These are phyloP conservation scores for Teratosphaeria nubilosa DNA, from an alignment of 2,329 filamentous ascomycete genomes.

Conservation along the genomic window DNA sequence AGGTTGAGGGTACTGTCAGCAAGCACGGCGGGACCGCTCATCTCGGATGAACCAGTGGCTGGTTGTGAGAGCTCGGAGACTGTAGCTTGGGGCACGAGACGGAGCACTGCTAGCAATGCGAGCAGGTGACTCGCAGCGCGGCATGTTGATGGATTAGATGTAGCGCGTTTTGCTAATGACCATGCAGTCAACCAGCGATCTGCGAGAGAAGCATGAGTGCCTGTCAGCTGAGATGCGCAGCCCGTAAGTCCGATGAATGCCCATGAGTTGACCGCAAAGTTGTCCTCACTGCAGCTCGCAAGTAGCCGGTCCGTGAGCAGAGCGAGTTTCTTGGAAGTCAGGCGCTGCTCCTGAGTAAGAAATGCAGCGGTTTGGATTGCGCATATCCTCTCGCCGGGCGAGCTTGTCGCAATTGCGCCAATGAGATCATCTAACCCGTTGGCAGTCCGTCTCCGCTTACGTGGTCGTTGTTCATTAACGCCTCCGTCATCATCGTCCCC, in stretches of 20 bases:
- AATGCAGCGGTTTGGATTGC: slow-evolving; percentile 48
- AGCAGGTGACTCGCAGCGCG: slow-evolving; percentile 69
- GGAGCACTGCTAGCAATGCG: slow-evolving; percentile 53
- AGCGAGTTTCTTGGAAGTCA: slow-evolving; percentile 14
- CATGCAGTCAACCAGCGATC: slow-evolving; percentile 61
- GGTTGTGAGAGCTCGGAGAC: slow-evolving; percentile 60
- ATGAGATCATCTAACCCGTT: slow-evolving; percentile 31
- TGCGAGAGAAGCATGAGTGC: slow-evolving; percentile 34
- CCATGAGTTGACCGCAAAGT: slow-evolving; percentile 60
- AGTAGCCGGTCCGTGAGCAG: slow-evolving; percentile 8
- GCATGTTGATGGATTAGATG: slow-evolving; percentile 61
- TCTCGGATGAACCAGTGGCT: slow-evolving; percentile 65
- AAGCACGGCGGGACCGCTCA: slow-evolving; percentile 67
- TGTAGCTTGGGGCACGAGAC: slow-evolving; percentile 57
- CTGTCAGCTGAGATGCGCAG: slow-evolving; percentile 36
- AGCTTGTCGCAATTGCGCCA: slow-evolving; percentile 25
- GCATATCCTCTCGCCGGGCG: slow-evolving; percentile 32
- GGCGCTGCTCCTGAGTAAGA: slow-evolving; percentile 27
- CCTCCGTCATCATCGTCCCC: slow-evolving; percentile 7
- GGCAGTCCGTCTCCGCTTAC: slow-evolving; percentile 30
- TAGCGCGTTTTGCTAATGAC: slow-evolving; percentile 60
- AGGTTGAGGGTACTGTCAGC: slow-evolving; percentile 70
- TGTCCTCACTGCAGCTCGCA: slow-evolving; percentile 50
- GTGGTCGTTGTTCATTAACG: slow-evolving; percentile 3
- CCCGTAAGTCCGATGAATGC: slow-evolving; percentile 70